A percentile compares a stretch with the other conserved stretches of the same genome.
Conservation (phyloP, 108 stramenopile species). For the Phaeodactylum tricornutum region DNA sequence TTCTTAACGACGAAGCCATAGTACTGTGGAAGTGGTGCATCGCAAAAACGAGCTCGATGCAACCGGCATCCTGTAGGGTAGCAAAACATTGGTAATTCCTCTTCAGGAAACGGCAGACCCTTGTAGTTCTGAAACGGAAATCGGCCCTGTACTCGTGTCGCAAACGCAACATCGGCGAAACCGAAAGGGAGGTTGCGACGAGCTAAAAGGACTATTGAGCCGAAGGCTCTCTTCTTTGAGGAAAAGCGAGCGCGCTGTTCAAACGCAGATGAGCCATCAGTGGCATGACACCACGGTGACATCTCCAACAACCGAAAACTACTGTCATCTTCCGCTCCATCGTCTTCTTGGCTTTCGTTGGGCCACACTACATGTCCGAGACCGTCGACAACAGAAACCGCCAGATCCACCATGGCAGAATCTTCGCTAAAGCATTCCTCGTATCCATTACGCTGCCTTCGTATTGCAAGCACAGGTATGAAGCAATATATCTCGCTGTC, state of each 20-base stretch:
- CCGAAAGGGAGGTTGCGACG: conserved; percentile 58
- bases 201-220: conserved; percentile 27
- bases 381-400: conserved; percentile 33
- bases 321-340: conserved; percentile 41
- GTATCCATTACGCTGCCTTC: conserved; percentile 63
- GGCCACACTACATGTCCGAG: conserved; percentile 29
- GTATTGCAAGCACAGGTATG: conserved; percentile 62
- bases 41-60: conserved; percentile 47
- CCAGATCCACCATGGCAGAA: conserved; percentile 63
- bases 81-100: conserved; percentile 85
- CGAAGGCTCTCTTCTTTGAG: conserved; percentile 2
- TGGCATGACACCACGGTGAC: conserved; percentile 18
- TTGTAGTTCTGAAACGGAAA: conserved; percentile 81
- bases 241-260: not conserved
- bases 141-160: conserved; percentile 64
- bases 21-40: conserved; percentile 56
- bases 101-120: conserved; percentile 73
- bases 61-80: conserved; percentile 73
- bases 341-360: conserved; percentile 17
- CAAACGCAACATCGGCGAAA: conserved; percentile 69
- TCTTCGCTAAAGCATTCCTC: conserved; percentile 81
- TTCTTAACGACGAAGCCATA: conserved; percentile 89
- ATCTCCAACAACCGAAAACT: conserved; percentile 16
- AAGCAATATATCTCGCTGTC: conserved; percentile 22
- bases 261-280: not conserved